Evolutionary conservation across 495 filamentous ascomycete species (phyloP).

Genomic region (Letharia lupina): DNA sequence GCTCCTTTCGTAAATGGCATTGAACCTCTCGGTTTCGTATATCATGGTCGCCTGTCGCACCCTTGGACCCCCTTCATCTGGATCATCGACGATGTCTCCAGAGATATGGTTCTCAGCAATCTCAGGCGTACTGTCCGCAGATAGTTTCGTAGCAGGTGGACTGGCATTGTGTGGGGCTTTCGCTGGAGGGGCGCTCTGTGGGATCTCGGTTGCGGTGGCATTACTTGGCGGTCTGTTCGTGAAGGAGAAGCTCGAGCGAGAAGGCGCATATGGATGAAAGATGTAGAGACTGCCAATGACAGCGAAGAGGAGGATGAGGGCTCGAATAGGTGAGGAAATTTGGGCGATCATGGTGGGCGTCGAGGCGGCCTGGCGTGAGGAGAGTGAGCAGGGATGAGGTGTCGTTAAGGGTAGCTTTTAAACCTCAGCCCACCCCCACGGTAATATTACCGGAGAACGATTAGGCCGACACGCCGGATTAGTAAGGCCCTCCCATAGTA

Average conservation of each 20-base stretch:
- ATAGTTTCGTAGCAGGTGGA: background rate
- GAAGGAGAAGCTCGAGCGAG: background rate
- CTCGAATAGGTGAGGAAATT: background rate
- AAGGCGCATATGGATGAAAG: background rate
- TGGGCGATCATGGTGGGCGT: background rate
- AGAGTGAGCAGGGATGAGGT: background rate
- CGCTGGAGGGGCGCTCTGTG: background rate
- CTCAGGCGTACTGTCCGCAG: background rate
- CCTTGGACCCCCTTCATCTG: constrained; percentile 12
- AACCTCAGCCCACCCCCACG: too few relatives aligned
- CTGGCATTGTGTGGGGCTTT: background rate
- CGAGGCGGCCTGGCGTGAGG: background rate
- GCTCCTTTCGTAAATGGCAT: constrained; percentile 35
- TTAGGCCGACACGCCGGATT: too few relatives aligned
- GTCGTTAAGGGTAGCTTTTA: too few relatives aligned
- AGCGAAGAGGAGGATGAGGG: background rate
- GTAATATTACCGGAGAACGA: too few relatives aligned
- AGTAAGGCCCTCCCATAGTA: too few relatives aligned
- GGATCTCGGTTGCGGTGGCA: background rate
- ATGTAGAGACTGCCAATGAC: background rate
- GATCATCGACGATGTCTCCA: background rate
- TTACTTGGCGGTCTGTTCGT: background rate
- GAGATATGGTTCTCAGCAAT: background rate
- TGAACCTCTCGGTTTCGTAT: constrained; percentile 12
- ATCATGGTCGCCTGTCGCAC: constrained; percentile 18